Conservation (phyloP, 2,329 filamentous ascomycete species). For the Xylaria sp. region DNA sequence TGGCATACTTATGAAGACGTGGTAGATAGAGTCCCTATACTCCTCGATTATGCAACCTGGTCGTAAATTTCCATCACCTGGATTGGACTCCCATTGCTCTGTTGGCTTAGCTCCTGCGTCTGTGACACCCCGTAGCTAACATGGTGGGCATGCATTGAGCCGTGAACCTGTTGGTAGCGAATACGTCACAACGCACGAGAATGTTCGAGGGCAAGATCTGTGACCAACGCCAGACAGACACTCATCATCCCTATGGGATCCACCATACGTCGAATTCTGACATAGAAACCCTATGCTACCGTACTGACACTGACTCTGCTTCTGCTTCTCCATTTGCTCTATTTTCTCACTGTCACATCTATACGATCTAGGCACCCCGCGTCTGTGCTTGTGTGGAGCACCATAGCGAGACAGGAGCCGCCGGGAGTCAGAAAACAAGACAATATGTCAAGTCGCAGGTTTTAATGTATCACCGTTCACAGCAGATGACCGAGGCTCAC, state of each 20-base stretch:
- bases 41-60: too few relatives aligned
- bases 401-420: not conserved
- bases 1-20: too few relatives aligned
- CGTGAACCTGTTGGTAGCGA: too few relatives aligned
- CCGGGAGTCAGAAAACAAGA: not conserved
- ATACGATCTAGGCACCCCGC: not conserved
- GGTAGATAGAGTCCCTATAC: too few relatives aligned
- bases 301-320: not conserved
- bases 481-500: too few relatives aligned
- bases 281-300: not conserved
- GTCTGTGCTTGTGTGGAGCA: not conserved
- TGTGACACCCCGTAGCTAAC: too few relatives aligned
- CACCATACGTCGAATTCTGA: not conserved
- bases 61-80: too few relatives aligned
- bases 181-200: too few relatives aligned
- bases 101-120: too few relatives aligned
- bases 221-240: not conserved
- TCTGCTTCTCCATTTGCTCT: not conserved
- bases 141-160: too few relatives aligned
- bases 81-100: too few relatives aligned
- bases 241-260: not conserved
- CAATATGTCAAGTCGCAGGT: not conserved
- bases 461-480: too few relatives aligned
- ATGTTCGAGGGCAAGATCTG: not conserved
- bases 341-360: not conserved